These are phyloP conservation scores for Fusarium caatingaense DNA, from an alignment of 2,329 filamentous ascomycete species.

Conservation along the genomic window DNA sequence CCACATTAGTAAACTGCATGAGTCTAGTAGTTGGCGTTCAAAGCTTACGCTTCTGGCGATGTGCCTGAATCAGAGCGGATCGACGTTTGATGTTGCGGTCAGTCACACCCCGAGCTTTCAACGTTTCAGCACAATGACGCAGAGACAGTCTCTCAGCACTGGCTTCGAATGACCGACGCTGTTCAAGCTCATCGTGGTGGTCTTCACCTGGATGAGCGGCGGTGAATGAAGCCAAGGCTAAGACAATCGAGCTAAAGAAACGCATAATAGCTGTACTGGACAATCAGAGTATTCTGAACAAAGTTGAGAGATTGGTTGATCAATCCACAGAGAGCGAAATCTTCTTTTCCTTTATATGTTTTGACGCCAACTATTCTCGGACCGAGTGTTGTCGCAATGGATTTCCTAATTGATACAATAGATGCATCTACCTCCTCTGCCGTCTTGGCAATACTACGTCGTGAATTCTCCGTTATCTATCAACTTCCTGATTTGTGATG, in stretches of 20 bases:
- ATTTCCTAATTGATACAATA: neutral
- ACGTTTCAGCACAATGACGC: slow-evolving; percentile 58
- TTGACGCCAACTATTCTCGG: neutral
- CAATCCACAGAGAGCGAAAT: accelerated
- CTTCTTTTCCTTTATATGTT: neutral
- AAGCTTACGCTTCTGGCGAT: slow-evolving; percentile 53
- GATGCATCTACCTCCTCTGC: neutral
- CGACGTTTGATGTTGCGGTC: slow-evolving; percentile 59
- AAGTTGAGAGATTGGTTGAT: neutral
- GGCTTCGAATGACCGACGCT: slow-evolving; percentile 2
- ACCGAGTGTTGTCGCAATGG: neutral
- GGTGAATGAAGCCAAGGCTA: neutral
- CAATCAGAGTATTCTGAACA: neutral
- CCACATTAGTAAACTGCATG: neutral
- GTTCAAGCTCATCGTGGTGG: slow-evolving; percentile 5
- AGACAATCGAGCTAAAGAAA: neutral
- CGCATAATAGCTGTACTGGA: neutral
- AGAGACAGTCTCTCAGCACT: slow-evolving; percentile 48
- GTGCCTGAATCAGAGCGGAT: slow-evolving; percentile 53
- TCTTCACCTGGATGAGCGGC: slow-evolving; percentile 10
- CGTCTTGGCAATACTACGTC: slow-evolving; percentile 14
- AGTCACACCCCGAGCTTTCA: slow-evolving; percentile 59
- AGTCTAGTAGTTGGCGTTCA: neutral
- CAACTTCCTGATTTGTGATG: neutral
- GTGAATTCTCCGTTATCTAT: neutral